Evolutionary conservation across 768 basidiomycete genomes (phyloP).

Genomic region (Cystobasidium onofrii): DNA sequence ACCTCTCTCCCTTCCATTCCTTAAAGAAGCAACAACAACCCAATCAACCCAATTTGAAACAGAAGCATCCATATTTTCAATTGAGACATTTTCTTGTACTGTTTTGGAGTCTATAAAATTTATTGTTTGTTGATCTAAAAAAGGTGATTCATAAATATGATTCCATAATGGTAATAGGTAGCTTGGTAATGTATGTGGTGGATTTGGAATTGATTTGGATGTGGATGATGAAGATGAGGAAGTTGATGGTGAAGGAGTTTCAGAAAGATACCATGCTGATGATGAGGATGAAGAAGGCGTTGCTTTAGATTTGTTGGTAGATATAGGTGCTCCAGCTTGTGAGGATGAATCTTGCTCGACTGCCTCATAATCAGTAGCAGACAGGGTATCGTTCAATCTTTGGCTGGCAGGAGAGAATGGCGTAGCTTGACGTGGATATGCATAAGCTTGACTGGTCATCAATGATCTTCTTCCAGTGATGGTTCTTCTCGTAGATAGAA

Average conservation of each 20-base stretch:
- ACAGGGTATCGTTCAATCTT: not conserved
- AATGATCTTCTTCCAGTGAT: not conserved
- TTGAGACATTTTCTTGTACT: slow-evolving; percentile 20
- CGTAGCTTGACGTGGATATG: slow-evolving; percentile 24
- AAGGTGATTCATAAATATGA: slow-evolving; percentile 37
- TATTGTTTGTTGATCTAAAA: slow-evolving; percentile 35
- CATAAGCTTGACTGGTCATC: not conserved
- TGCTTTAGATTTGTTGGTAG: not conserved
- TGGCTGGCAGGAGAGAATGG: not conserved
- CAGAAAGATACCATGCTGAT: slow-evolving; percentile 14
- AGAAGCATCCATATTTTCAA: slow-evolving; percentile 12
- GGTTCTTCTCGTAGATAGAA: not conserved
- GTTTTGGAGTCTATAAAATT: slow-evolving; percentile 39
- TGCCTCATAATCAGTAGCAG: not conserved
- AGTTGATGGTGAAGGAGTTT: not conserved
- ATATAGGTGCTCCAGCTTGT: not conserved
- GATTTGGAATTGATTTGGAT: slow-evolving; percentile 14
- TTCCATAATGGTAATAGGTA: slow-evolving; percentile 35
- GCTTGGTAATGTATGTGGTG: slow-evolving; percentile 31
- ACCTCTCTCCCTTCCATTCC: slow-evolving; percentile 37
- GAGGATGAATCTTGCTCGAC: not conserved
- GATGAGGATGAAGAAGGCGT: not conserved
- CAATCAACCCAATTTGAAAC: slow-evolving; percentile 38
- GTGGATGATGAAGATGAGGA: not conserved
- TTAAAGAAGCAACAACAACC: slow-evolving; percentile 36